phyloP scores from a whole-genome alignment of 2,329 filamentous ascomycete genomes.

The Harringtonia lauricola region DNA sequence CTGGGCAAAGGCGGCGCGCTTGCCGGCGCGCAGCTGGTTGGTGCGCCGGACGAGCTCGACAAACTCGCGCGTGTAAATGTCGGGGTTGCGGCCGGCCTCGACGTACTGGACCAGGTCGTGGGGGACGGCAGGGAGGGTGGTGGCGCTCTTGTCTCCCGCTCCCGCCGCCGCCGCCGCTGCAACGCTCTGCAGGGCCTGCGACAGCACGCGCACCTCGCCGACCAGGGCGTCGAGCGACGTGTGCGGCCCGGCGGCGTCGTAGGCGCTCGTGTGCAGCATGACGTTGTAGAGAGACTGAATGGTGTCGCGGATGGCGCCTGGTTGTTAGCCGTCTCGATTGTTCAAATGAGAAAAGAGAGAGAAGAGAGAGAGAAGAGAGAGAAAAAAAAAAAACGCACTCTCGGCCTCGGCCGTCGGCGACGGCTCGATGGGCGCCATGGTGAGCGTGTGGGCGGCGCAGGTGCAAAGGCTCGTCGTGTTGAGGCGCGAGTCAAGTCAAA shows the following conservation, averaged over 20 bases:
- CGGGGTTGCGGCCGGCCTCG: conserved; percentile 60
- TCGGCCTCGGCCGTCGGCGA: conserved; percentile 10
- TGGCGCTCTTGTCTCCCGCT: conserved; percentile 17
- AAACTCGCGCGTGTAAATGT: conserved; percentile 65
- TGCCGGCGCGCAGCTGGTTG: conserved; percentile 58
- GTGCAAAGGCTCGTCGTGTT: not conserved
- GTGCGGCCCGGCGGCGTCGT: conserved; percentile 36
- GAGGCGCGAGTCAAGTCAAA: too few species aligned
- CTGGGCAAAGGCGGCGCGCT: conserved; percentile 46
- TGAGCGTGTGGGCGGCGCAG: not conserved
- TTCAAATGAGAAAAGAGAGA: not conserved
- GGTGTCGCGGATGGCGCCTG: conserved; percentile 27
- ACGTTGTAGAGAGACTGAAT: conserved; percentile 54
- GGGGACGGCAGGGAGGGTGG: conserved; percentile 27
- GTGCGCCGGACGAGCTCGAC: conserved; percentile 55
- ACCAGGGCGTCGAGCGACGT: conserved; percentile 46
- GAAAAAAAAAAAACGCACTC: conserved; percentile 3
- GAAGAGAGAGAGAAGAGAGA: not conserved
- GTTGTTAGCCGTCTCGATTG: too few species aligned
- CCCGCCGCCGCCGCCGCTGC: conserved; percentile 24
- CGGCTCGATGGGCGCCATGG: conserved; percentile 29
- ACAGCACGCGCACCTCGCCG: conserved; percentile 37
- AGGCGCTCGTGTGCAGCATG: conserved; percentile 51
- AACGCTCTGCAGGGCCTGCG: conserved; percentile 26
- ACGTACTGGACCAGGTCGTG: conserved; percentile 58